phyloP scores from a whole-genome alignment of 305 asterid species.

The Solanum hybrid region DNA sequence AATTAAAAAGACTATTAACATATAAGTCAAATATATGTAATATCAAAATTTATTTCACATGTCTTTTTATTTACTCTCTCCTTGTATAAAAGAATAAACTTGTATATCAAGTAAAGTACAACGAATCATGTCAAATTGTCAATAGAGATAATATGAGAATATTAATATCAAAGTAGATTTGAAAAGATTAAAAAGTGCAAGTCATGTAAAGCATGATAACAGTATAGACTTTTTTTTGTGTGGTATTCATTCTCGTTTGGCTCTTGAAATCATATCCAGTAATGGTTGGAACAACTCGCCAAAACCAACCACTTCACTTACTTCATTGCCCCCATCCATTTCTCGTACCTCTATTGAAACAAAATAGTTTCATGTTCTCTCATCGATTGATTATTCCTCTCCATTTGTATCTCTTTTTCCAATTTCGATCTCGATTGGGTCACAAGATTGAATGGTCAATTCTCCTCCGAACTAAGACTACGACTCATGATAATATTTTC shows the following conservation, averaged over 20 bases:
- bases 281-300: rapidly evolving
- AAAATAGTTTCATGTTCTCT: too few species aligned
- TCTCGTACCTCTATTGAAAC: too few species aligned
- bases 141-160: neutral
- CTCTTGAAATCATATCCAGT: rapidly evolving
- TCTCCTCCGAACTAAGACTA: neutral
- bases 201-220: neutral
- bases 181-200: neutral
- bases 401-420: neutral
- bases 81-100: neutral
- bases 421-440: too few species aligned
- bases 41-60: neutral
- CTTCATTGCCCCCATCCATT: too few species aligned
- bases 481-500: neutral
- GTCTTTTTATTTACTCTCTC: neutral
- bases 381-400: too few species aligned
- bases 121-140: neutral
- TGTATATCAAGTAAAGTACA: neutral
- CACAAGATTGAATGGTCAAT: neutral
- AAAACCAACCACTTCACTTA: neutral
- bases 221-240: neutral
- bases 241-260: neutral
- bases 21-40: neutral
- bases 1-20: neutral
- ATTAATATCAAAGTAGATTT: neutral